A percentile compares a stretch with the other conserved stretches of the same genome.
These are phyloP conservation scores for Verticillium alfalfae DNA, from an alignment of 2,329 filamentous ascomycete species.

Conservation along the genomic window DNA sequence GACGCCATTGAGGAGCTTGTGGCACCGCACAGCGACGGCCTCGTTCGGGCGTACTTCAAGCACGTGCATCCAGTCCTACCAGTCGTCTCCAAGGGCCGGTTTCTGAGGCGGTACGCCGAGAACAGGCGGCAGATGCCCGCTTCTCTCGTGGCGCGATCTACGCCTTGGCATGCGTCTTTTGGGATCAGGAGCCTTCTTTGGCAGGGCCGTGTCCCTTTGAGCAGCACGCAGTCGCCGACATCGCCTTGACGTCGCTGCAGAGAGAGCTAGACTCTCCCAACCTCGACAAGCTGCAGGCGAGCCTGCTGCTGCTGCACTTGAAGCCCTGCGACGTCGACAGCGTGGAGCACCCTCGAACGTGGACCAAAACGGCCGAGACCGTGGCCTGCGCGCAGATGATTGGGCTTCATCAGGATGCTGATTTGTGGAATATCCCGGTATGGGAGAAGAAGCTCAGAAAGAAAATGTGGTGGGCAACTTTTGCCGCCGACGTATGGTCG, in stretches of 20 bases:
- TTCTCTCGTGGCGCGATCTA: constrained; percentile 39
- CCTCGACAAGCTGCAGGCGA: constrained; percentile 39
- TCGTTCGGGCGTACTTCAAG: constrained; percentile 38
- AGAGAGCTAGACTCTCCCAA: constrained; percentile 41
- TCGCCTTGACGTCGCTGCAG: constrained; percentile 34
- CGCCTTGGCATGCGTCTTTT: constrained; percentile 35
- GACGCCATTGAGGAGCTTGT: constrained; percentile 36
- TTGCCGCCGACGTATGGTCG: constrained; percentile 36
- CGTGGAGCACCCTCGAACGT: constrained; percentile 38
- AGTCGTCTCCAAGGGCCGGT: constrained; percentile 36
- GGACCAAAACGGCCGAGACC: constrained; percentile 35
- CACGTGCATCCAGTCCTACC: constrained; percentile 38
- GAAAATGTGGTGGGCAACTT: constrained; percentile 41
- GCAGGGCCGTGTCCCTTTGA: constrained; percentile 24
- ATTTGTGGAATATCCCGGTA: constrained; percentile 31
- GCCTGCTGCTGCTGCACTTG: constrained; percentile 37
- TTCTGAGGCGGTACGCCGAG: constrained; percentile 29
- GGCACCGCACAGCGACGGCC: constrained; percentile 28
- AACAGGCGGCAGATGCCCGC: constrained; percentile 33
- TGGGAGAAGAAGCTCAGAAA: constrained; percentile 37
- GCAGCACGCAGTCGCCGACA: constrained; percentile 44
- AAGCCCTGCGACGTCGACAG: constrained; percentile 37
- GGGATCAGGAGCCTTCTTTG: constrained; percentile 26
- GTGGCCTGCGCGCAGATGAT: constrained; percentile 39
- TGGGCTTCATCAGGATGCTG: constrained; percentile 37